These are phyloP conservation scores for Alnus glutinosa DNA, from an alignment of 306 rosid genomes.

Conservation along the genomic window DNA sequence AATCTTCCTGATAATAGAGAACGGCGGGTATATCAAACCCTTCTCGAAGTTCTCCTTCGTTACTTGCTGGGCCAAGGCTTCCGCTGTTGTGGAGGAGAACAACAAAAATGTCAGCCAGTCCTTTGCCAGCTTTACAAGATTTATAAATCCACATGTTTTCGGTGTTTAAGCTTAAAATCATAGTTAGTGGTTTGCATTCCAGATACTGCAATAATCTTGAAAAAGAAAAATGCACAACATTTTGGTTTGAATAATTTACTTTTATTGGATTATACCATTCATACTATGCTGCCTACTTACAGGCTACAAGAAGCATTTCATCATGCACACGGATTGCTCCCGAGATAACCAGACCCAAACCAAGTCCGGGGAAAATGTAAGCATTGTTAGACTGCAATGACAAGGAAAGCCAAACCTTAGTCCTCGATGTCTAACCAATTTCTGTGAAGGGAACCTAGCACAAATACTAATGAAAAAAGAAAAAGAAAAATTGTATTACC, in stretches of 20 bases:
- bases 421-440: neutral
- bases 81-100: conserved; percentile 47
- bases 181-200: too few relatives aligned
- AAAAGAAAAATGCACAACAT: neutral
- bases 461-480: neutral
- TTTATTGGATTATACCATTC: neutral
- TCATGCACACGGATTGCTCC: conserved; percentile 92
- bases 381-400: conserved; percentile 83
- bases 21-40: conserved; percentile 76
- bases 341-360: conserved; percentile 81
- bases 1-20: conserved; percentile 74
- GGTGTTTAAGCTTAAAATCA: neutral
- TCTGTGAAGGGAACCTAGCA: neutral
- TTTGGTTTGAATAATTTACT: neutral
- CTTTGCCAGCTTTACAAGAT: conserved; percentile 3
- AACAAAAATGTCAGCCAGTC: conserved; percentile 8
- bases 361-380: conserved; percentile 89
- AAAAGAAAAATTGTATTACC: conserved; percentile 41
- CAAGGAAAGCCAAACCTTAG: conserved; percentile 20
- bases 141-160: neutral
- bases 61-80: conserved; percentile 75
- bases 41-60: conserved; percentile 52
- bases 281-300: conserved; percentile 51
- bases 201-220: neutral
- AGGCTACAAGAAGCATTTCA: conserved; percentile 92